phyloP scores from a whole-genome alignment of 306 rosid species.

The Delonix regia region DNA sequence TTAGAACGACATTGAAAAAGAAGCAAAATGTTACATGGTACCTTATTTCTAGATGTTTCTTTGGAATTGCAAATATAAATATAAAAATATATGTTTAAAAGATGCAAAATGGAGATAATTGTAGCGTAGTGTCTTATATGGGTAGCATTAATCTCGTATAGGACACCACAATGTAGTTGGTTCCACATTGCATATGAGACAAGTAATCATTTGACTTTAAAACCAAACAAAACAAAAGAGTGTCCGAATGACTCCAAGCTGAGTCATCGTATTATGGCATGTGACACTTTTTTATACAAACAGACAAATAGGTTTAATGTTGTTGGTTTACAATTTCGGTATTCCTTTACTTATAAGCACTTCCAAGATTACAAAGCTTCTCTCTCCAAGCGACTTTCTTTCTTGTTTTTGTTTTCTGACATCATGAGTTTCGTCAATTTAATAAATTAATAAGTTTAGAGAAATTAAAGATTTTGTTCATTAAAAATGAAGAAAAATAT shows the following conservation, averaged over 20 bases:
- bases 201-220: background rate
- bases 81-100: too few species aligned
- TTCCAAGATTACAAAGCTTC: background rate
- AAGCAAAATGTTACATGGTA: too few species aligned
- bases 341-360: background rate
- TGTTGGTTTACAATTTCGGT: background rate
- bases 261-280: background rate
- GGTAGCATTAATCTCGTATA: too few species aligned
- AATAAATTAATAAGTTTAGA: background rate
- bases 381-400: background rate
- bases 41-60: too few species aligned
- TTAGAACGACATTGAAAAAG: too few species aligned
- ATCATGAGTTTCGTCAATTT: background rate
- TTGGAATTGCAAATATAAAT: too few species aligned
- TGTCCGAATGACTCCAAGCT: background rate
- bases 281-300: background rate
- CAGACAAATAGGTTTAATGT: background rate
- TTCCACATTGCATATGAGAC: background rate
- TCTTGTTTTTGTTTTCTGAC: background rate
- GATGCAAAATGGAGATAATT: too few species aligned
- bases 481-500: too few species aligned
- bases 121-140: too few species aligned
- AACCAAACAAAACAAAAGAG: background rate
- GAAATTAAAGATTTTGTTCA: too few species aligned
- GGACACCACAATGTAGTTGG: background rate